These are phyloP conservation scores for Botrytis elliptica DNA, from an alignment of 2,329 filamentous ascomycete species.

Conservation along the genomic window DNA sequence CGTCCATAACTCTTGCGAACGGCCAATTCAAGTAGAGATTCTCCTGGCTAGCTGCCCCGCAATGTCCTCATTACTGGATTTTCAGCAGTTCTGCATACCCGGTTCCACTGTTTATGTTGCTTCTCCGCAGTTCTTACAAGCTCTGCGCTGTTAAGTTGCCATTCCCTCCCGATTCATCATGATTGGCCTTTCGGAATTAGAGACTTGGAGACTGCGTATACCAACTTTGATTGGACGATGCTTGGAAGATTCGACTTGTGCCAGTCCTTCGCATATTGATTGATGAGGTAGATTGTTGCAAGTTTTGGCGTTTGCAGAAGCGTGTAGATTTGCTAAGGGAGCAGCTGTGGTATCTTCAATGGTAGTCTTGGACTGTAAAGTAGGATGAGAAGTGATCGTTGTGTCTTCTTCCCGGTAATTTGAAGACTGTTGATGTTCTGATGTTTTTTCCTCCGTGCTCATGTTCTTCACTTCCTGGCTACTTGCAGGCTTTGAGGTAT, in stretches of 20 bases:
- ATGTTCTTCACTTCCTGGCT: no score
- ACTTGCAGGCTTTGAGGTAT: not conserved
- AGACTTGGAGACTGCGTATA: no score
- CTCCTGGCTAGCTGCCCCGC: not conserved
- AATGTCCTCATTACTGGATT: not conserved
- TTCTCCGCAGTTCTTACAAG: not conserved
- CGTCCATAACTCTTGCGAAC: not conserved
- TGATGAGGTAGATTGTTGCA: no score
- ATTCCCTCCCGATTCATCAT: not conserved
- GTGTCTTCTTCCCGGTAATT: not conserved
- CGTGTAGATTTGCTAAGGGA: no score
- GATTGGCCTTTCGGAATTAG: not conserved
- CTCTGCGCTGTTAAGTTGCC: not conserved
- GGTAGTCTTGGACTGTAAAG: not conserved
- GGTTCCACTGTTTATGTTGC: not conserved
- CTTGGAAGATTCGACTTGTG: not conserved
- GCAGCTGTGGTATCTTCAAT: not conserved
- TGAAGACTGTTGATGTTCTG: not conserved
- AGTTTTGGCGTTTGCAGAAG: not conserved
- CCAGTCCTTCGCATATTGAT: no score
- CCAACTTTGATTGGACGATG: not conserved
- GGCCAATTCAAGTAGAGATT: not conserved
- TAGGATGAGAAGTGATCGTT: not conserved
- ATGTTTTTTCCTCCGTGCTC: accelerated
- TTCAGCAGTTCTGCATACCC: not conserved